Evolutionary conservation across 2,329 filamentous ascomycete species (phyloP).

Genomic region (Beauveria rudraprayagi): DNA sequence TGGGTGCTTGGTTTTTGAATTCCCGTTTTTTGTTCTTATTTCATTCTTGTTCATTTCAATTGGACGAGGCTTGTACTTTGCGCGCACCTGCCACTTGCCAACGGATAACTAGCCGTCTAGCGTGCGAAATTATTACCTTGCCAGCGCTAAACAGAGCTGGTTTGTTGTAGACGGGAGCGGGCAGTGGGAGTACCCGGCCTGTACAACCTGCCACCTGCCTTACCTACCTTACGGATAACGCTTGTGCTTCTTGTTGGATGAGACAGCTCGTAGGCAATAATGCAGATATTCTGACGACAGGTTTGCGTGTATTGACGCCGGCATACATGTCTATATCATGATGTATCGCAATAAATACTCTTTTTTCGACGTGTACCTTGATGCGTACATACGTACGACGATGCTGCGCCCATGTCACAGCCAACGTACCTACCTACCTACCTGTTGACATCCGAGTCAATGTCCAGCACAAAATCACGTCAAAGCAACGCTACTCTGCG

Average conservation of each 20-base stretch:
- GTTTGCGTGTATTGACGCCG: not conserved
- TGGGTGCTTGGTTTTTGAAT: not conserved
- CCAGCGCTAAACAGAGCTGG: not conserved
- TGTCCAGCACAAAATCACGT: too few relatives aligned
- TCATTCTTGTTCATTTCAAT: not conserved
- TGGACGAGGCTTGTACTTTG: not conserved
- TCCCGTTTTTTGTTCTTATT: not conserved
- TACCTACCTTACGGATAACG: too few relatives aligned
- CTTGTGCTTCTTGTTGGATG: too few relatives aligned
- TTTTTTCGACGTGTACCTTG: not conserved
- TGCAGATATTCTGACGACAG: not conserved
- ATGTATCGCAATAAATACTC: not conserved
- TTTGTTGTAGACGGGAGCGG: not conserved
- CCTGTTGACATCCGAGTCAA: too few relatives aligned
- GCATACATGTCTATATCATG: not conserved
- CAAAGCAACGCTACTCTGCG: too few relatives aligned
- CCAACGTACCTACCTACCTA: too few relatives aligned
- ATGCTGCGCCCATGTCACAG: too few relatives aligned
- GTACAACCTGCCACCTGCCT: not conserved
- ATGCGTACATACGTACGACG: not conserved
- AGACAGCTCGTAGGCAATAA: too few relatives aligned
- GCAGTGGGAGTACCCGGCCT: not conserved
- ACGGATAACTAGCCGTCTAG: not conserved
- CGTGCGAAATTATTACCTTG: not conserved
- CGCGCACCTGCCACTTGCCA: not conserved